Evolutionary conservation across 2,329 filamentous ascomycete genomes (phyloP).

Genomic region (Aspergillus fructus): DNA sequence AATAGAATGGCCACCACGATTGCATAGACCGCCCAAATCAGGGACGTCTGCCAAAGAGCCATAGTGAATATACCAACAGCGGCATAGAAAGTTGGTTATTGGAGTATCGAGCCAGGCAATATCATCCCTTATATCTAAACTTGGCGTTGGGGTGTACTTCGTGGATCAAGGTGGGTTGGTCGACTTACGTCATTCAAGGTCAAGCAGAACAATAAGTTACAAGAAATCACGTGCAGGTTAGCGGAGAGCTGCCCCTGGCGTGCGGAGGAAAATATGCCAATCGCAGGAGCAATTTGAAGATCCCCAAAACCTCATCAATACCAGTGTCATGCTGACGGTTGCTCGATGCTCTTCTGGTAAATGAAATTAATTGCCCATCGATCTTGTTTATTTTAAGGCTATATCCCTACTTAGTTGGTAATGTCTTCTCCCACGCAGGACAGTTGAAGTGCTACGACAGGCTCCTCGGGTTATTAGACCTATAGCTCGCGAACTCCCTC

Average conservation of each 20-base stretch:
- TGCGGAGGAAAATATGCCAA: conserved; percentile 7
- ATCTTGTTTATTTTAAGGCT: background rate
- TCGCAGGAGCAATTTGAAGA: background rate
- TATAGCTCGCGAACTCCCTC: background rate
- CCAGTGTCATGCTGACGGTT: background rate
- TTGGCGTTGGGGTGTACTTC: no score
- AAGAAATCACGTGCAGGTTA: conserved; percentile 16
- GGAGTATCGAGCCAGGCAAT: background rate
- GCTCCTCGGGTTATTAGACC: background rate
- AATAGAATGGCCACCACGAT: conserved; percentile 76
- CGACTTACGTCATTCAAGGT: conserved; percentile 21
- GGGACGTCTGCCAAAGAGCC: conserved; percentile 76
- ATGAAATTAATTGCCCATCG: background rate
- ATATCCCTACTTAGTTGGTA: background rate
- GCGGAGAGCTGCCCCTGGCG: conserved; percentile 1
- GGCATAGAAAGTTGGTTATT: conserved; percentile 11
- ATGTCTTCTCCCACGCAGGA: conserved; percentile 11
- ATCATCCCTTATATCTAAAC: background rate
- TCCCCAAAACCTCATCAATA: background rate
- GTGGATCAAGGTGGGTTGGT: background rate
- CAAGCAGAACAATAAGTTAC: background rate
- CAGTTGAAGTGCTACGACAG: conserved; percentile 11
- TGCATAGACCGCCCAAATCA: conserved; percentile 95
- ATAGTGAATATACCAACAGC: conserved; percentile 39
- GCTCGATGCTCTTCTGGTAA: background rate